Evolutionary conservation across 768 basidiomycete genomes (phyloP), one percentile per base, ranked within the genome.

Genomic region (Hortiboletus campestris): DNA sequence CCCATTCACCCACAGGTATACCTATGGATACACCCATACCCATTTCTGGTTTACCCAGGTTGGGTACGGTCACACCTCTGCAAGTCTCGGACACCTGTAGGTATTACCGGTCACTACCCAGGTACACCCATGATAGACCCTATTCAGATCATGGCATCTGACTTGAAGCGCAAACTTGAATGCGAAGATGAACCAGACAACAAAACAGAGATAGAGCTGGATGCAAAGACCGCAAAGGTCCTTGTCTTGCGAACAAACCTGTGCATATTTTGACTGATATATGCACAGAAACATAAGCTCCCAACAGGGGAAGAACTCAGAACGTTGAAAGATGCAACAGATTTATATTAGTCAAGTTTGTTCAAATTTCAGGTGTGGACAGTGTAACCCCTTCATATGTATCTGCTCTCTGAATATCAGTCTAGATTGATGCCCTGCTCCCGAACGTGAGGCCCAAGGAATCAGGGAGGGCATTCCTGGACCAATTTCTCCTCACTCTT

Each of bases 301-400:
- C 86, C 87, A 16, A 84, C 83, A 17, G 85, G 86, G 44, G 80
- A 83, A 55, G 89, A 94, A 67, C 74, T 94, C 43, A 78, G 84
- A 51, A 72, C 71, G 7, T 85, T 94, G 58, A 88, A 85, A 65
- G 89, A 90, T 58, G 87, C 88, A 16, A 77, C 80, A 25, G 83
- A 90, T 53, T 75, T 93, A 20, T 92, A 84, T 68, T 79, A 81
- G 62, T 94, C 91, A 0, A 86, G 78, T 51, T 82, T 88, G 3
- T 94, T 95, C 77, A 91, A 91, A 62, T 78, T 95, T 10, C 91
- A 94, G 80, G 89, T 89, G 44, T 11, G 75, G 57, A 12, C 14
- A 11, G n/a, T 39, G 6, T 19, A n/a, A 13, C 16, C 13, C 34
- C 2, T 32, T 12, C 17, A 4, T 14, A 11, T 17, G 22, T 35